Evolutionary conservation across 345 rosid genomes (phyloP), one percentile per base, ranked within the genome.

Genomic region (Bruguiera sexangula): DNA sequence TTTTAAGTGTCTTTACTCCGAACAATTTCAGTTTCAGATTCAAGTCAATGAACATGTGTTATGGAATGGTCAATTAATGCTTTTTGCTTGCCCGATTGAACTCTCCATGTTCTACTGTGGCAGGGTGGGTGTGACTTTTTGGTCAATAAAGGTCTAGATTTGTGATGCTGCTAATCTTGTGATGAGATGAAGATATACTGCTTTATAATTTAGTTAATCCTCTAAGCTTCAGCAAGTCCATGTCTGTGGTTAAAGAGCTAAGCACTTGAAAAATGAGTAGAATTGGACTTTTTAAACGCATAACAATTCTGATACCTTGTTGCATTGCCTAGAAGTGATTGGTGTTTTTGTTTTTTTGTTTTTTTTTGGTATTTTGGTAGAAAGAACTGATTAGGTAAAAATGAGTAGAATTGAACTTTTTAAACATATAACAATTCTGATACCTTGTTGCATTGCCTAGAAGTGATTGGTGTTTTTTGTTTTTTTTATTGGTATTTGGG

Each of bases 11-110:
- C 16, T 77, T 30, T 37, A 37, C 61, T 43, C 1, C 1, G 16
- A 43, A 43, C 18, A 43, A 43, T 43, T 13, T 43, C 5, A 43
- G 15, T 43, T 13, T 3, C 50, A 43, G 13, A 43, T 43, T 43
- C 50, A 43, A 43, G 15, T 43, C 18, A 43, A 43, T 43, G 16
- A 43, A 13, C 19, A 27, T 36, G 62, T 32, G 37, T 9, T 8
- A 21, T 19, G 13, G 34, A 48, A 22, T 58, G 30, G 48, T 63
- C 63, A 59, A 68, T 39, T 29, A 60, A 64, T 66, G 67, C 53
- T 63, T 24, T 6, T 71, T 67, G 1, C 67, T 55, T 29, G 55
- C 26, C 56, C 19, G 9, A 30, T 24, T 0, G 30, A 27, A 27
- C 6, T 56, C 30, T 21, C 18, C 6, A 56, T 56, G 29, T 21